These are phyloP conservation scores for Auricularia sp. DNA, from an alignment of 768 basidiomycete genomes.

Conservation along the genomic window DNA sequence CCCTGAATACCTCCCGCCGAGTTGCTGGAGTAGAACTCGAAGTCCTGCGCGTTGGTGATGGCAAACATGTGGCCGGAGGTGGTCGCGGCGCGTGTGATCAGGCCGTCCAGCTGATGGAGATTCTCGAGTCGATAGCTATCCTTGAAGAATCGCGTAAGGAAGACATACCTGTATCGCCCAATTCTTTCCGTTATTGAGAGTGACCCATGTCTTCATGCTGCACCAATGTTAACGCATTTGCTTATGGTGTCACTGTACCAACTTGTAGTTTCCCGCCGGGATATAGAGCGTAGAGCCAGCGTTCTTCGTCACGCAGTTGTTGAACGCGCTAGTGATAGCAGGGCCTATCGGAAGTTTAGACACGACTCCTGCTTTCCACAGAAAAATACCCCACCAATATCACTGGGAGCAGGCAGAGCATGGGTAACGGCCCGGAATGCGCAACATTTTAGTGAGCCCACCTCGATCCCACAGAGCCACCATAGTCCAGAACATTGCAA, in stretches of 20 bases:
- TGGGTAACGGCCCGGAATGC: not conserved
- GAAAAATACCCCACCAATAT: not conserved
- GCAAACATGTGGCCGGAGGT: slow-evolving; percentile 22
- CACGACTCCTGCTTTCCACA: slow-evolving; percentile 7
- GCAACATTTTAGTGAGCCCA: not conserved
- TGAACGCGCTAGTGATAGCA: slow-evolving; percentile 19
- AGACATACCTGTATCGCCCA: slow-evolving; percentile 17
- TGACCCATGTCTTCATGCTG: slow-evolving; percentile 20
- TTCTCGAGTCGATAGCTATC: too few relatives aligned
- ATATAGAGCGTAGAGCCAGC: slow-evolving; percentile 14
- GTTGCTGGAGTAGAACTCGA: slow-evolving; percentile 22
- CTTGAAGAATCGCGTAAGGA: not conserved
- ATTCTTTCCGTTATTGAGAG: slow-evolving; percentile 16
- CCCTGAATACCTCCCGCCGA: slow-evolving; percentile 22
- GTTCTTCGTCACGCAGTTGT: slow-evolving; percentile 18
- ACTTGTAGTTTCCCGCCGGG: slow-evolving; percentile 18
- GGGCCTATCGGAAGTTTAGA: slow-evolving; percentile 13
- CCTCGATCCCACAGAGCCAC: slow-evolving; percentile 19
- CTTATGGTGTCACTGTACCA: not conserved
- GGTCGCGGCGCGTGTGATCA: slow-evolving; percentile 19
- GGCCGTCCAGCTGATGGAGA: slow-evolving; percentile 15
- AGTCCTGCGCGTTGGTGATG: slow-evolving; percentile 20
- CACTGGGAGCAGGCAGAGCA: too few relatives aligned
- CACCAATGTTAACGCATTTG: slow-evolving; percentile 1
- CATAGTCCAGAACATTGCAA: slow-evolving; percentile 21